Evolutionary conservation across 2,329 filamentous ascomycete species (phyloP).

Genomic region (Sarocladiaceae sp.): DNA sequence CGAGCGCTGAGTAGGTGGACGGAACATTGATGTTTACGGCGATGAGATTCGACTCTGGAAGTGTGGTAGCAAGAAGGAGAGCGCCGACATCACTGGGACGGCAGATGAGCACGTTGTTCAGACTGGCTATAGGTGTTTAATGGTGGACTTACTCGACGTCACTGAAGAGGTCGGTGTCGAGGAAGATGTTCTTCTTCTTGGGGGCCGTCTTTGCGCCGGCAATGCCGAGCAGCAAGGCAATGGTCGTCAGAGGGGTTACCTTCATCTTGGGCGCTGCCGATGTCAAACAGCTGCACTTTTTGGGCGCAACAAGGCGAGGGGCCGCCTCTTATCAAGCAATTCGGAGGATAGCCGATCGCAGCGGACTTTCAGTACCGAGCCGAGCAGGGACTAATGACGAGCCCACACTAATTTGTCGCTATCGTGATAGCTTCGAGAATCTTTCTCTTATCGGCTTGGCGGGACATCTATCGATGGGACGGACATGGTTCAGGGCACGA

Average conservation of each 20-base stretch:
- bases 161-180: constrained; percentile 41
- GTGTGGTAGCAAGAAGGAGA: constrained; percentile 34
- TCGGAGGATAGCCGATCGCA: too few relatives aligned
- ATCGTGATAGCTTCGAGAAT: too few relatives aligned
- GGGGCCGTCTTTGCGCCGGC: not conserved
- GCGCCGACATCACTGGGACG: constrained; percentile 34
- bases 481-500: too few relatives aligned
- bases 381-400: too few relatives aligned
- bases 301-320: too few relatives aligned
- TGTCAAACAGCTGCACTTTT: too few relatives aligned
- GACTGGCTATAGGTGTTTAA: not conserved
- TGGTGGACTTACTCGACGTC: constrained; percentile 34
- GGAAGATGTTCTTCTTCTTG: constrained; percentile 23
- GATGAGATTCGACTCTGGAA: constrained; percentile 28
- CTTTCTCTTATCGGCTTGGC: too few relatives aligned
- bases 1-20: constrained; percentile 33
- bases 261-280: too few relatives aligned
- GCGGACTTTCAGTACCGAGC: too few relatives aligned
- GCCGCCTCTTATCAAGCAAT: too few relatives aligned
- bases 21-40: constrained; percentile 35
- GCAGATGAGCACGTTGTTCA: not conserved
- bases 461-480: too few relatives aligned
- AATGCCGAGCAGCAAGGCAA: not conserved
- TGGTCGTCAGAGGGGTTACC: not conserved
- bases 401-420: too few relatives aligned